Conservation (phyloP, 192 early-diverging fungal genomes). For the Umbelopsis sp. region DNA sequence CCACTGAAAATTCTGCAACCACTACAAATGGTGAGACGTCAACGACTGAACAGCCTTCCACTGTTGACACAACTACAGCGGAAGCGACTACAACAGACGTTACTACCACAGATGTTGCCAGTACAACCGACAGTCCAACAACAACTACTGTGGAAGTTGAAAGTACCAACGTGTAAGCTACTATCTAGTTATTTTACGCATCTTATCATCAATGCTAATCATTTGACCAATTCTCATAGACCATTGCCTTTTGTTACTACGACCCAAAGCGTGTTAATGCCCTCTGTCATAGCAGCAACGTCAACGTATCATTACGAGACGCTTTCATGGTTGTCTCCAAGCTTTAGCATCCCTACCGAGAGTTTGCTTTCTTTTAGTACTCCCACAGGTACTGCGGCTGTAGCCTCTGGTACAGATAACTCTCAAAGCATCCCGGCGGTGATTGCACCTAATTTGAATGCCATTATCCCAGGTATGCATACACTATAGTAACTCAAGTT, state of each 20-base stretch:
- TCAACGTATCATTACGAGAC: constrained; percentile 31
- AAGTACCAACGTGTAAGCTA: neutral
- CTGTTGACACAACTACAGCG: neutral
- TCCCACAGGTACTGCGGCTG: neutral
- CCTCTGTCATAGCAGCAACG: neutral
- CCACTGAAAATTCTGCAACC: neutral
- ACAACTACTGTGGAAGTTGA: neutral
- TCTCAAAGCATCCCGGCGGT: constrained; percentile 7
- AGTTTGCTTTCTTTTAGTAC: neutral
- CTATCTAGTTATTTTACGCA: neutral
- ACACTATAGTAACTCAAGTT: neutral
- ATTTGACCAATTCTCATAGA: neutral
- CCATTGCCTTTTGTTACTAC: neutral
- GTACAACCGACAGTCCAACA: neutral
- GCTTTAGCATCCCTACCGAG: constrained; percentile 21
- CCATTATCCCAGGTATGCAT: constrained; percentile 24
- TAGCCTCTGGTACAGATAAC: neutral
- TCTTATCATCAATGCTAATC: neutral
- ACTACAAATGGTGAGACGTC: neutral
- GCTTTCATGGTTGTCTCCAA: constrained; percentile 26
- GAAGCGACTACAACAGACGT: neutral
- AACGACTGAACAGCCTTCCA: neutral
- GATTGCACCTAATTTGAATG: constrained; percentile 29
- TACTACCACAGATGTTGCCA: too few species aligned
- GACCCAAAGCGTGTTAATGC: neutral